These are phyloP conservation scores for Diophrys sp. DNA, from an alignment of 73 alveolate genomes.

Conservation along the genomic window DNA sequence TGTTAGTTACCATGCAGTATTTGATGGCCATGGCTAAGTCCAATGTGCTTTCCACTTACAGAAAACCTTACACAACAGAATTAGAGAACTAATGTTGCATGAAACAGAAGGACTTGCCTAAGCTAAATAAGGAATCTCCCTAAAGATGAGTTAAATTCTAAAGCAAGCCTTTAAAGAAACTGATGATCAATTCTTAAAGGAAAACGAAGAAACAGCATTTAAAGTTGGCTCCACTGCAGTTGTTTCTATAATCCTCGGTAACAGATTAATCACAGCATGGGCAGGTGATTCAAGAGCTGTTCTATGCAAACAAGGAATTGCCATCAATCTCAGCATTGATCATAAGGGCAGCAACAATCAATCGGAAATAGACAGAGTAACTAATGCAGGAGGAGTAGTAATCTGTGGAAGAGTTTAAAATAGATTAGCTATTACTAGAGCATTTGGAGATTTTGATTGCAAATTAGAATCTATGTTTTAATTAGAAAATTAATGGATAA, in stretches of 20 bases:
- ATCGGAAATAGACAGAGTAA: constrained; percentile 68
- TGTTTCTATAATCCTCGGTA: constrained; percentile 32
- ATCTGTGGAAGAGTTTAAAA: constrained; percentile 83
- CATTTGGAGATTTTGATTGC: constrained; percentile 88
- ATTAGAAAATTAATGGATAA: no score
- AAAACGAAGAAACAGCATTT: constrained; percentile 20
- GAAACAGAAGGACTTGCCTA: constrained; percentile 36
- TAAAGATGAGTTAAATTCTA: constrained; percentile 28
- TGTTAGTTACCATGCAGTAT: constrained; percentile 70
- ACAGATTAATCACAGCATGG: constrained; percentile 72
- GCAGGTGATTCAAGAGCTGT: constrained; percentile 87
- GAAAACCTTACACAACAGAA: constrained; percentile 60
- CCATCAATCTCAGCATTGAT: constrained; percentile 72
- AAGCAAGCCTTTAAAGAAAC: constrained; percentile 46
- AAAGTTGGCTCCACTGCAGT: constrained; percentile 70
- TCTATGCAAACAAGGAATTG: constrained; percentile 74
- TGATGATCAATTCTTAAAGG: constrained; percentile 50
- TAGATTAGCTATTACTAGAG: constrained; percentile 80
- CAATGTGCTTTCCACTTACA: constrained; percentile 75
- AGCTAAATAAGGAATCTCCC: constrained; percentile 15
- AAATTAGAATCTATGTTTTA: no score
- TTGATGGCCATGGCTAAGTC: constrained; percentile 87
- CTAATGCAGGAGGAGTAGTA: constrained; percentile 74
- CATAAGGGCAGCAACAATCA: constrained; percentile 76
- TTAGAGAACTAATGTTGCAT: constrained; percentile 40